A percentile compares a stretch with the other conserved stretches of the same genome.
phyloP scores from a whole-genome alignment of 139 green algal genomes.

The Yamagishiella unicocca region DNA sequence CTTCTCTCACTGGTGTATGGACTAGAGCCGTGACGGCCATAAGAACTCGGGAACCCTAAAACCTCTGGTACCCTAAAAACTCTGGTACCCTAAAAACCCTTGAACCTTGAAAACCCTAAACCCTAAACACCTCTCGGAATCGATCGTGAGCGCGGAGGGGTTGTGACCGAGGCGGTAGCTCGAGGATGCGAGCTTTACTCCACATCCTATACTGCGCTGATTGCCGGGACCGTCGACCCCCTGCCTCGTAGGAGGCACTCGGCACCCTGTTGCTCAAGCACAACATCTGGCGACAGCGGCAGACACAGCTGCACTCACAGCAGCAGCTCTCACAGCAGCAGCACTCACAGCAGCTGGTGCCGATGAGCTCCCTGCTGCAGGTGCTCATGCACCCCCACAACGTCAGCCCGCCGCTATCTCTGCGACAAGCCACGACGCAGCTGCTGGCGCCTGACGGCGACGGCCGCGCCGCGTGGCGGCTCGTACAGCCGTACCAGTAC shows the following conservation, averaged over 20 bases:
- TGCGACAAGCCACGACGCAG: not conserved
- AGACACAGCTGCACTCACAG: not conserved
- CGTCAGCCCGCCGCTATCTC: not conserved
- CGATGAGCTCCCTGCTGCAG: not conserved
- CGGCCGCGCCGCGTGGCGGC: not conserved
- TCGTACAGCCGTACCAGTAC: not conserved
- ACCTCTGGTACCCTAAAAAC: no score
- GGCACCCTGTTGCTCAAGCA: not conserved
- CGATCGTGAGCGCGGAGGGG: no score
- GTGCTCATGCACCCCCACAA: conserved; percentile 22
- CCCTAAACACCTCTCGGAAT: no score
- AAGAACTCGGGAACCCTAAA: no score
- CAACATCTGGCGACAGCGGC: not conserved
- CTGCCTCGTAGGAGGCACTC: not conserved
- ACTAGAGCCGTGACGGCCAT: no score
- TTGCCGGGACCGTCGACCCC: no score
- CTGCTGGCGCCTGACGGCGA: conserved; percentile 4
- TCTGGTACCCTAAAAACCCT: no score
- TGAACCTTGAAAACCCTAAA: no score
- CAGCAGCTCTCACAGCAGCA: not conserved
- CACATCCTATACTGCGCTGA: no score
- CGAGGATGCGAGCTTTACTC: no score
- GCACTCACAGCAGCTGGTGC: not conserved
- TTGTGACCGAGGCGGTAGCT: no score
- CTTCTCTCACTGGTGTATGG: no score